A percentile compares a stretch with the other conserved stretches of the same genome.
Evolutionary conservation across 2,329 filamentous ascomycete species (phyloP).

Genomic region (Lojkania enalia): DNA sequence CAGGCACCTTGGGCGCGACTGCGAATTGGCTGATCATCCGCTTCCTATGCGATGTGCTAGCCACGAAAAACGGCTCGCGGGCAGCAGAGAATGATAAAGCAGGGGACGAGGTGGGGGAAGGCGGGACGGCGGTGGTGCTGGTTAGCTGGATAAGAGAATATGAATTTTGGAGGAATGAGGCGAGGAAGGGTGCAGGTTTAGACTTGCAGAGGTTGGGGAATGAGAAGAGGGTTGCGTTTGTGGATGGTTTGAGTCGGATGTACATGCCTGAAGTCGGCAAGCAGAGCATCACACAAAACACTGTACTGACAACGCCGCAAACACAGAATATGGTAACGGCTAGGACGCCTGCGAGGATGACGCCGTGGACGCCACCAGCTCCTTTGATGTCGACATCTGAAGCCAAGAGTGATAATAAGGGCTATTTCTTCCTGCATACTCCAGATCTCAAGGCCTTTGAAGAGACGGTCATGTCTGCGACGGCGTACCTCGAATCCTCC

Average conservation of each 20-base stretch:
- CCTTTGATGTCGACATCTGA: neutral
- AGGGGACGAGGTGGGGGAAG: slow-evolving; percentile 10
- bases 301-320: neutral
- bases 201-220: slow-evolving; percentile 66
- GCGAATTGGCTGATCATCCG: slow-evolving; percentile 61
- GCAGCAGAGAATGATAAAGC: slow-evolving; percentile 24
- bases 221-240: slow-evolving; percentile 67
- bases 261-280: slow-evolving; percentile 44
- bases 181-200: slow-evolving; percentile 69
- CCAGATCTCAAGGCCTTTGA: slow-evolving; percentile 31
- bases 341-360: slow-evolving; percentile 16
- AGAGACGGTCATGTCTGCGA: slow-evolving; percentile 29
- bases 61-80: slow-evolving; percentile 6
- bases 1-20: slow-evolving; percentile 60
- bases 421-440: slow-evolving; percentile 28
- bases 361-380: slow-evolving; percentile 18
- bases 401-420: slow-evolving; percentile 4
- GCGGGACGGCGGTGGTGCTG: slow-evolving; percentile 61
- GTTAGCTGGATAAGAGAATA: slow-evolving; percentile 82
- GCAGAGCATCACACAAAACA: neutral
- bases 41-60: slow-evolving; percentile 54
- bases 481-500: slow-evolving; percentile 21
- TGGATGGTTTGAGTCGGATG: slow-evolving; percentile 72
- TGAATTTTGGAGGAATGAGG: slow-evolving; percentile 76
- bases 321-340: neutral